Percentiles rank a stretch among this genome's conserved stretches.
Conservation (phyloP, 2,329 filamentous ascomycete genomes). For the Cercospora zeina region DNA sequence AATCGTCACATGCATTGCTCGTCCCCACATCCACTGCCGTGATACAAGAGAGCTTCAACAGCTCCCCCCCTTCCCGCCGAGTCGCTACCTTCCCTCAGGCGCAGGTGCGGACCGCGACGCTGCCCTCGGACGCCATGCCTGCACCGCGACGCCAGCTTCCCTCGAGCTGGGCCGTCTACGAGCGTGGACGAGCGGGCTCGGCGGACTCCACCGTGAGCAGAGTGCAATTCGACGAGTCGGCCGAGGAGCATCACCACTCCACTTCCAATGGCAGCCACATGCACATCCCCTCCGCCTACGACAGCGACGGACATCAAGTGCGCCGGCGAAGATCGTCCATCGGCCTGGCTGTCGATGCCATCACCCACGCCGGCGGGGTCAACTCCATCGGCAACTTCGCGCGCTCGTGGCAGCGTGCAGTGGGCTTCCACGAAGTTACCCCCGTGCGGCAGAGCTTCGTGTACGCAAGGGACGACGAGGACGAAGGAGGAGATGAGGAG, state of each 20-base stretch:
- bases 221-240: conserved; percentile 37
- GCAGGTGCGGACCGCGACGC: background rate
- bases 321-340: conserved; percentile 50
- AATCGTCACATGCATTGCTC: conserved; percentile 11
- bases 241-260: conserved; percentile 32
- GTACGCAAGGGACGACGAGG: conserved; percentile 46
- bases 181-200: conserved; percentile 45
- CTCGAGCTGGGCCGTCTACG: conserved; percentile 51
- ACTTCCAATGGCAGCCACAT: conserved; percentile 21
- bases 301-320: conserved; percentile 33
- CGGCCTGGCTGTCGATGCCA: conserved; percentile 52
- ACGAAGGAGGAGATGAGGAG: conserved; percentile 57
- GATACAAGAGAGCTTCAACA: conserved; percentile 27
- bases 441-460: conserved; percentile 75
- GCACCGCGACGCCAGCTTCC: conserved; percentile 40
- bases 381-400: conserved; percentile 89
- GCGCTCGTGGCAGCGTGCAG: conserved; percentile 86
- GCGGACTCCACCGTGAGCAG: conserved; percentile 41
- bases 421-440: conserved; percentile 82
- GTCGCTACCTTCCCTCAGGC: background rate
- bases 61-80: conserved; percentile 8
- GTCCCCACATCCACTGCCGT: conserved; percentile 14
- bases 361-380: conserved; percentile 76
- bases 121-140: conserved; percentile 28
- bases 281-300: conserved; percentile 26